These are phyloP conservation scores for Termitomyces sp. DNA, from an alignment of 768 basidiomycete genomes.

Conservation along the genomic window DNA sequence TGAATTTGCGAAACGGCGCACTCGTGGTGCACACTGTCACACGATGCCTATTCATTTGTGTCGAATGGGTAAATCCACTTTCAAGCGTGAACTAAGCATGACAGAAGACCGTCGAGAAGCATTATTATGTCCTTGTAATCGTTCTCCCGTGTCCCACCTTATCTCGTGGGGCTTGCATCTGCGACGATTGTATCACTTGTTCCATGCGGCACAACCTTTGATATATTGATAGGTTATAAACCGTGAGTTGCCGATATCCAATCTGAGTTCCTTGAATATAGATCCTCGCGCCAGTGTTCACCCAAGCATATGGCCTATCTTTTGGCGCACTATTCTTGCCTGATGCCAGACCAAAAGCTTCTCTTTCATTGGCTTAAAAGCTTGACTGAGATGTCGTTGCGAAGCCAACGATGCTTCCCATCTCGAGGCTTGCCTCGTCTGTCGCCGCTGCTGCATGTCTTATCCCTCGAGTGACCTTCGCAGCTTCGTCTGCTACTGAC, in stretches of 20 bases:
- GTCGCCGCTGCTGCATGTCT: slow-evolving; percentile 3
- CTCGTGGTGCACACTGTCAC: too few species aligned
- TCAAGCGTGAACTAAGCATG: not conserved
- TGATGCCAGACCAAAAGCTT: not conserved
- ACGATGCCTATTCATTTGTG: too few species aligned
- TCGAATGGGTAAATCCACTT: too few species aligned
- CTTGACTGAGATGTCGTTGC: not conserved
- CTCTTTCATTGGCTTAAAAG: not conserved
- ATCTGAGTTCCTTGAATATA: not conserved
- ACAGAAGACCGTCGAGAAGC: not conserved
- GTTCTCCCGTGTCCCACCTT: not conserved
- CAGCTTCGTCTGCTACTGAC: slow-evolving; percentile 24
- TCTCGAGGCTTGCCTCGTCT: not conserved
- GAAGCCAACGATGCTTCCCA: slow-evolving; percentile 1
- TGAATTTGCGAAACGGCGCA: too few species aligned
- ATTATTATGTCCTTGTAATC: not conserved
- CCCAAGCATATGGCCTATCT: not conserved
- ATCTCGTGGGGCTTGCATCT: not conserved
- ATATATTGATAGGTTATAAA: not conserved
- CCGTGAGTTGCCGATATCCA: slow-evolving; percentile 1
- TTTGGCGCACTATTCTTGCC: not conserved
- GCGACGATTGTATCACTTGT: not conserved
- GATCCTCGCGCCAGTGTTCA: not conserved
- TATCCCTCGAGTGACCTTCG: slow-evolving; percentile 6
- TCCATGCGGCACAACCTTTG: slow-evolving; percentile 1